phyloP scores from a whole-genome alignment of 2,329 filamentous ascomycete genomes.

The Phaeoacremonium minimum region DNA sequence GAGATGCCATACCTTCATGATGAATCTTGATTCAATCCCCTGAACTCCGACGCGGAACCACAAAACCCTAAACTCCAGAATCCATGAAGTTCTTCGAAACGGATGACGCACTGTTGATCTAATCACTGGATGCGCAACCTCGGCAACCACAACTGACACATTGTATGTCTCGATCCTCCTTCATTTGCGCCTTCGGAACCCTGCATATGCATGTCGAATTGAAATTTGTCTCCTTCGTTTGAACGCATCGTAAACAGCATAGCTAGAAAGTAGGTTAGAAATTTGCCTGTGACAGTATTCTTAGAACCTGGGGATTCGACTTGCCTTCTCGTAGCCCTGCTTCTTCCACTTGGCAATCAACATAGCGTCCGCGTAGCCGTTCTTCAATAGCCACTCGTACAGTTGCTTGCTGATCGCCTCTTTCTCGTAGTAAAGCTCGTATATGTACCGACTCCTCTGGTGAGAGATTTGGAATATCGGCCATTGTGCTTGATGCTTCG shows the following conservation, averaged over 20 bases:
- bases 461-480: constrained; percentile 97
- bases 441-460: constrained; percentile 87
- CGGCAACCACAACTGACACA: constrained; percentile 94
- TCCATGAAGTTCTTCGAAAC: too few species aligned
- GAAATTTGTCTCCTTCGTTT: constrained; percentile 99
- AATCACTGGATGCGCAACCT: constrained; percentile 85
- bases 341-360: constrained; percentile 99
- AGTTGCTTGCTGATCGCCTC: constrained; percentile 88
- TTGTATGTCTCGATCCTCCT: constrained; percentile 85
- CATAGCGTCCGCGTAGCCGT: constrained; percentile 90
- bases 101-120: too few species aligned
- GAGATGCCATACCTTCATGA: constrained; percentile 6
- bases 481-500: constrained; percentile 89
- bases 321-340: constrained; percentile 93
- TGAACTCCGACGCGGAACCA: constrained; percentile 10
- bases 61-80: too few species aligned
- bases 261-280: constrained; percentile 48
- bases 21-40: constrained; percentile 2
- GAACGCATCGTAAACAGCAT: constrained; percentile 92
- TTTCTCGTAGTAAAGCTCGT: constrained; percentile 97
- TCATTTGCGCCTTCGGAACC: constrained; percentile 83
- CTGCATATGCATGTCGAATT: constrained; percentile 96
- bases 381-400: constrained; percentile 96
- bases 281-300: too few species aligned
- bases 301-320: constrained; percentile 16